phyloP scores from a whole-genome alignment of 352 stramenopile species.

The Globisporangium middletonii region DNA sequence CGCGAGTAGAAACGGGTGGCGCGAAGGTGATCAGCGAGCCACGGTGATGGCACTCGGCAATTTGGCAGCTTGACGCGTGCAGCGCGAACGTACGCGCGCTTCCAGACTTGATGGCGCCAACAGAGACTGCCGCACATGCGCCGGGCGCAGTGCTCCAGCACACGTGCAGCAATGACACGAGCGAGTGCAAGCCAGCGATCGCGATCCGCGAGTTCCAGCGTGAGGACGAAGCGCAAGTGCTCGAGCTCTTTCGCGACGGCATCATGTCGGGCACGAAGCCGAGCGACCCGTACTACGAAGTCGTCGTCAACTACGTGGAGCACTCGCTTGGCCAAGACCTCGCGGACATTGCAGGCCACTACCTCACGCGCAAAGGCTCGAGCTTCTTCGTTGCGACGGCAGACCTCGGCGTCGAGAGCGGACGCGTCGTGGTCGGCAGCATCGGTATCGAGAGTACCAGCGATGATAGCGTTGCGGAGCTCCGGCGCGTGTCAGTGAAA shows the following conservation, averaged over 20 bases:
- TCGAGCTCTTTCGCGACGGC: slow-evolving; percentile 17
- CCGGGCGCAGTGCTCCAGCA: no score
- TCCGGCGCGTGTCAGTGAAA: slow-evolving; percentile 10
- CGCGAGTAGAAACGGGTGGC: neutral
- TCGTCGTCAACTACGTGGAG: slow-evolving; percentile 18
- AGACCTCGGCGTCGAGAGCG: neutral
- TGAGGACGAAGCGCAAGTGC: slow-evolving; percentile 8
- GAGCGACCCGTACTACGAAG: slow-evolving; percentile 2
- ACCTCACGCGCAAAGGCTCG: slow-evolving; percentile 3
- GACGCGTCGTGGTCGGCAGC: slow-evolving; percentile 10
- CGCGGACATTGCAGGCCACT: slow-evolving; percentile 7
- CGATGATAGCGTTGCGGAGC: neutral
- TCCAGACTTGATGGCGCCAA: neutral
- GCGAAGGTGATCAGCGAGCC: neutral
- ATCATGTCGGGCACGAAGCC: slow-evolving; percentile 9
- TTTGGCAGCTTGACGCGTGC: neutral
- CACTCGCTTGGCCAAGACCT: slow-evolving; percentile 15
- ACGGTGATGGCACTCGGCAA: neutral
- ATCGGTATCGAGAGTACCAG: slow-evolving; percentile 8
- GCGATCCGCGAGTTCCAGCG: slow-evolving; percentile 15
- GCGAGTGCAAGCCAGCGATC: neutral
- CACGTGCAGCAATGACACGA: no score
- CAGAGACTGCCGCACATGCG: neutral
- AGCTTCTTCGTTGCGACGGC: slow-evolving; percentile 9
- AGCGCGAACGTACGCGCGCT: no score